These are phyloP conservation scores for Guadua angustifolia DNA, from an alignment of 176 grass and related monocot species.

Conservation along the genomic window DNA sequence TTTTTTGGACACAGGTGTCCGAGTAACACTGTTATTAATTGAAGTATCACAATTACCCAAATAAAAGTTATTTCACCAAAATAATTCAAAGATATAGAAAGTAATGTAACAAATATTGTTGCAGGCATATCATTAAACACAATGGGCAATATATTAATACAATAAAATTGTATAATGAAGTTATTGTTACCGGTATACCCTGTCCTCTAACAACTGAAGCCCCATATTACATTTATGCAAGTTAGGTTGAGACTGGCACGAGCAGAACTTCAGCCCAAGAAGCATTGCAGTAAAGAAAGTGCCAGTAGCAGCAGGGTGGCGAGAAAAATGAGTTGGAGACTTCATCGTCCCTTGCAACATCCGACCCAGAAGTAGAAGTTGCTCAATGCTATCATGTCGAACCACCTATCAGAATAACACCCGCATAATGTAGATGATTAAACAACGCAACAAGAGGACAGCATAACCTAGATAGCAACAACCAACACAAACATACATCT, in stretches of 20 bases:
- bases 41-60: constrained; percentile 7
- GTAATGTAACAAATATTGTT: background rate
- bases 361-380: constrained; percentile 90
- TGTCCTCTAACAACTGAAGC: constrained; percentile 94
- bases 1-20: no score
- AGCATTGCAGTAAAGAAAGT: constrained; percentile 97
- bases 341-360: constrained; percentile 99
- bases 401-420: constrained; percentile 70
- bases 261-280: constrained; percentile 92
- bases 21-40: no score
- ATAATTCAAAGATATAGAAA: constrained; percentile 31
- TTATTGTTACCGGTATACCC: constrained; percentile 81
- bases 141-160: constrained; percentile 26
- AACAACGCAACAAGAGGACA: constrained; percentile 17
- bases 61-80: constrained; percentile 29
- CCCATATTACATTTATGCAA: constrained; percentile 81
- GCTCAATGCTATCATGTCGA: constrained; percentile 94
- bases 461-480: background rate
- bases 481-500: background rate
- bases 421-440: constrained; percentile 15
- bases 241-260: constrained; percentile 87
- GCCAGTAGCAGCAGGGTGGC: constrained; percentile 86
- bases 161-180: constrained; percentile 33
- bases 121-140: constrained; percentile 28
- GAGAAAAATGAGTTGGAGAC: constrained; percentile 87